Conservation (phyloP, 176 grass and related monocot genomes). For the Bolboschoenus planiculmis region DNA sequence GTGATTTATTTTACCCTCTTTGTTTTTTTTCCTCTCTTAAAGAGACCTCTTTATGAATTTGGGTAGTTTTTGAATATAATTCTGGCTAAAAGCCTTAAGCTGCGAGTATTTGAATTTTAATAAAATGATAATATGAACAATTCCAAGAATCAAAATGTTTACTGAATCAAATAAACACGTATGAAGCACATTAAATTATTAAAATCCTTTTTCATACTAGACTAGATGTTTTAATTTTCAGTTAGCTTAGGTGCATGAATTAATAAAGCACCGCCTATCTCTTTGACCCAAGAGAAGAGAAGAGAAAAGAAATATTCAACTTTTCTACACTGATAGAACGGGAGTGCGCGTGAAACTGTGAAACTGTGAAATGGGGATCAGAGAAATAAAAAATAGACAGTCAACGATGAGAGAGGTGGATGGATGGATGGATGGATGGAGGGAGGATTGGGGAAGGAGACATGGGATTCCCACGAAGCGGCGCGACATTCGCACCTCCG, state of each 20-base stretch:
- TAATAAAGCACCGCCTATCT: neutral
- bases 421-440: neutral
- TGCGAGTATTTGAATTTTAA: neutral
- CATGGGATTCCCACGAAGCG: constrained; percentile 30
- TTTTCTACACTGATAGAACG: neutral
- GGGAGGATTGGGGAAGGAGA: neutral
- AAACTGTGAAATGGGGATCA: neutral
- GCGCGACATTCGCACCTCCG: constrained; percentile 36
- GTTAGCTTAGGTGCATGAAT: neutral
- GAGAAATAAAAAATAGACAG: neutral
- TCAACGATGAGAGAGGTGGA: neutral
- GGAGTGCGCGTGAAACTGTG: neutral
- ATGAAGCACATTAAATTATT: neutral
- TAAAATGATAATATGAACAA: neutral
- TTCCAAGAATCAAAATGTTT: neutral
- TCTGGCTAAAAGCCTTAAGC: neutral
- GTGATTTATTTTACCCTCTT: neutral
- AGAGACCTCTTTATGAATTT: neutral
- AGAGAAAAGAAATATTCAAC: neutral
- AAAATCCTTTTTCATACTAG: neutral
- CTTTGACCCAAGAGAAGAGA: neutral
- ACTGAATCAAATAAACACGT: too few relatives aligned
- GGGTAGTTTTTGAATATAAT: neutral
- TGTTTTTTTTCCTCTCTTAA: too few relatives aligned
- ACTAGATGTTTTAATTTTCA: neutral